Evolutionary conservation across 208 protist species (phyloP).

Genomic region (Tritrichomonas musculus): DNA sequence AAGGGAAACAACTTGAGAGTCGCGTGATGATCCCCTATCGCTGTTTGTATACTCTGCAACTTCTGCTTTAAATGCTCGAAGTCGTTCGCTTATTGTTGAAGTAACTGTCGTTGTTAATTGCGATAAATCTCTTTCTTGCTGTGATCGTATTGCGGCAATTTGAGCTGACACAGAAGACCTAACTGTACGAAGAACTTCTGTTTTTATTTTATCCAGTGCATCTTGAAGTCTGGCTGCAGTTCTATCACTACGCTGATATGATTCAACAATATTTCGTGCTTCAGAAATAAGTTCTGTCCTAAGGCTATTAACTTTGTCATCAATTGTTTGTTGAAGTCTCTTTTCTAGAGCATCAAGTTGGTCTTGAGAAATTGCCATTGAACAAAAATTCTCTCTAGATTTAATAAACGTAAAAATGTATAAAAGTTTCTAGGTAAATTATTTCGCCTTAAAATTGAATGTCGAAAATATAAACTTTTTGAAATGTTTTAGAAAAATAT

Average conservation of each 20-base stretch:
- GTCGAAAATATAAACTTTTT: too few species aligned
- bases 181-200: neutral
- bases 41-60: neutral
- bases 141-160: constrained; percentile 20
- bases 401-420: too few species aligned
- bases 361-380: neutral
- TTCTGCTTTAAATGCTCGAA: neutral
- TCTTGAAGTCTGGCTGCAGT: neutral
- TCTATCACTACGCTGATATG: neutral
- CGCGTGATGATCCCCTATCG: neutral
- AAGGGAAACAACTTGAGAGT: neutral
- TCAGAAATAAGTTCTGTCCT: neutral
- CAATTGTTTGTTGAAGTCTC: neutral
- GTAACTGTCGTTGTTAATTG: constrained; percentile 15
- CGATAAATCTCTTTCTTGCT: constrained; percentile 9
- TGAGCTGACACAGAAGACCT: neutral
- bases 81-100: neutral
- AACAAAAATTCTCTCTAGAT: too few species aligned
- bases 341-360: neutral
- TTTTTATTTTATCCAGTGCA: neutral
- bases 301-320: constrained; percentile 2
- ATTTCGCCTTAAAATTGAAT: too few species aligned
- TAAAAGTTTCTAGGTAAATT: too few species aligned
- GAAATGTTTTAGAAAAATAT: too few species aligned
- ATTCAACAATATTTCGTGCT: neutral